Evolutionary conservation across 139 green algal species (phyloP), one percentile per base, ranked within the genome.

Genomic region (Picochlorum sp.): DNA sequence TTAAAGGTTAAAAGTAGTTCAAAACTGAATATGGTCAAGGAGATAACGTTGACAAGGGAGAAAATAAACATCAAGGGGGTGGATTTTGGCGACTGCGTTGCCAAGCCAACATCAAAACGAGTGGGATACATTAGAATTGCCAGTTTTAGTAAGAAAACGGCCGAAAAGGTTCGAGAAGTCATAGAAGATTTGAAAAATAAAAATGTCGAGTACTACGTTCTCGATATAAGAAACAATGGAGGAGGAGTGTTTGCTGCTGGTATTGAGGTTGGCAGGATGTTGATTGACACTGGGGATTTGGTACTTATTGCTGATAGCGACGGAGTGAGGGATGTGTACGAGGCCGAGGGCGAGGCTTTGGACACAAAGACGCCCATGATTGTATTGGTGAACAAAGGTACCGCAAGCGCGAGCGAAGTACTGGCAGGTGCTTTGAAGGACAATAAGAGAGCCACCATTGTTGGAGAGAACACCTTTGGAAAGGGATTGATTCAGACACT

Each of bases 401-500:
- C 92, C 6, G 92, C 91, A 4, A 90, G 77, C 59, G 92, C 92
- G 6, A 84, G 79, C 16, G 92, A 98, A 83, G 86, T 98, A 38
- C 71, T 98, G 31, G 82, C 92, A 2, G 93, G 92, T 16, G 94
- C 93, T 1, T 71, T 98, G 34, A 82, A 96, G 64, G 93, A 99
- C 78, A 95, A 88, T 75, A 62, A 69, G 11, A 77, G 90, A 6
- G 87, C 78, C 0, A 45, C 31, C 2, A 79, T 98, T 11, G 81
- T 85, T 18, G 93, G 90, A 7, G 81, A 92, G 60, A 71, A 49
- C 16, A 98, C 92, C 0, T 99, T 96, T 72, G 93, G 93, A 62
- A 99, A 99, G 93, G 72, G 93, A 2, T 76, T 97, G 3, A 98
- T 98, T 60, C 93, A 98, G 73, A 97, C 88, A 1, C 68, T 98